Evolutionary conservation across 345 rosid genomes (phyloP), one percentile per base, ranked within the genome.

Genomic region (Lagerstroemia speciosa): DNA sequence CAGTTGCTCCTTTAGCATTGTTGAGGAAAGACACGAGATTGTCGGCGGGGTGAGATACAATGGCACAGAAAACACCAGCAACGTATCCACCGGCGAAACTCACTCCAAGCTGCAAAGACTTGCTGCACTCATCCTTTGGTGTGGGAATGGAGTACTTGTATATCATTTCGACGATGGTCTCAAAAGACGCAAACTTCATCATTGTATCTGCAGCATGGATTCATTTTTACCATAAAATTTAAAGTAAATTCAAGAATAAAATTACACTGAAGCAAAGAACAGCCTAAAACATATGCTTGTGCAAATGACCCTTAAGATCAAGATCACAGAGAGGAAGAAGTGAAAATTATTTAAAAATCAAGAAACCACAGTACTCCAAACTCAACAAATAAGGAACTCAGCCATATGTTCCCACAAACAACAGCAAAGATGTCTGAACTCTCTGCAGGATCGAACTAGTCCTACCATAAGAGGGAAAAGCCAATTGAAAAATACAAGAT

Each of bases 11-110:
- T 70, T 90, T 86, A 36, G 97, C 89, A 65, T 88, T 94, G 85
- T 92, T 94, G 80, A 94, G 98, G 81, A 91, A 94, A n/a, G 98
- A 94, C 3, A 94, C 99, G 45, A 94, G 81, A 69, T 92, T 94
- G 73, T 94, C 98, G 1, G 99, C 99, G 16, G 98, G 99, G 68
- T 94, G 99, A 2, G 99, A 94, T 50, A 94, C 93, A 26, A 86
- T 27, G 1, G 93, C 93, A 69, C 98, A 94, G 71, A 92, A 78
- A 60, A 92, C 79, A 73, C 99, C 99, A 45, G 99, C 99, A 46
- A 87, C 68, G 64, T 94, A 91, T 71, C 99, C 99, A 70, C 99
- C 96, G 22, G 90, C 88, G 38, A 91, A 91, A 82, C 97, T 94
- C 66, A 94, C 86, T 17, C 95, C 97, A 2, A 94, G 96, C 80